Evolutionary conservation across 2,329 filamentous ascomycete species (phyloP), one percentile per base, ranked within the genome.

Genomic region (Penicillium sp.): DNA sequence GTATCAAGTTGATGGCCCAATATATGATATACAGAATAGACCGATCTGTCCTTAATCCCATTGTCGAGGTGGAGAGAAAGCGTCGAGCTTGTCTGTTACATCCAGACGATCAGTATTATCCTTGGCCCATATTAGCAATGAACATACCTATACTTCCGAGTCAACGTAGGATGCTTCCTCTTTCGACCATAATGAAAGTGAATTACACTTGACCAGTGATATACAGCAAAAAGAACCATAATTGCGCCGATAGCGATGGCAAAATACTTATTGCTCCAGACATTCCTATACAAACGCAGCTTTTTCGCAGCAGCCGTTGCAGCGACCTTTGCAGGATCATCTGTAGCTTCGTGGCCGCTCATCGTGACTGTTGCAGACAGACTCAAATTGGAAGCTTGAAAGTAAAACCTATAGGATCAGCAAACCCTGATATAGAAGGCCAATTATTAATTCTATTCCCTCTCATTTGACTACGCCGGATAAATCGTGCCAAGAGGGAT

Each of bases 211-310:
- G 36, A 26, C 59, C 59, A 61, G 35, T 61, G 58, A 14, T 45
- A 48, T 46, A 54, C 9, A 11, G 41, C 51, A 35, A 50, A 55
- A 19, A 60, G 33, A 19, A 50, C 42, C 58, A 61, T 61, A 9
- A 60, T 58, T 3, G 46, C 33, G 1, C 59, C 59, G 5, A 60
- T 58, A 28, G 52, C 37, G 14, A 61, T 61, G 8, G 59, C 58
- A 50, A 58, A 58, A 19, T 58, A 61, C 19, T 61, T 56, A n/a
- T 40, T 40, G n/a, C 28, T 50, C 59, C 59, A 61, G 26, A 48
- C 55, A 49, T 61, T 61, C 5, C 53, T 43, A n/a, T 12, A 47
- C 43, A 50, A 50, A 7, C 55, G 57, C n/a, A 56, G 31, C 36
- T 19, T 19, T 16, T 36, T 50, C 5, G 4, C 4, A 14, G 30